Percentiles rank a stretch among this genome's conserved stretches.
phyloP scores from a whole-genome alignment of 179 eudicot genomes.

The Camellia oleifera region DNA sequence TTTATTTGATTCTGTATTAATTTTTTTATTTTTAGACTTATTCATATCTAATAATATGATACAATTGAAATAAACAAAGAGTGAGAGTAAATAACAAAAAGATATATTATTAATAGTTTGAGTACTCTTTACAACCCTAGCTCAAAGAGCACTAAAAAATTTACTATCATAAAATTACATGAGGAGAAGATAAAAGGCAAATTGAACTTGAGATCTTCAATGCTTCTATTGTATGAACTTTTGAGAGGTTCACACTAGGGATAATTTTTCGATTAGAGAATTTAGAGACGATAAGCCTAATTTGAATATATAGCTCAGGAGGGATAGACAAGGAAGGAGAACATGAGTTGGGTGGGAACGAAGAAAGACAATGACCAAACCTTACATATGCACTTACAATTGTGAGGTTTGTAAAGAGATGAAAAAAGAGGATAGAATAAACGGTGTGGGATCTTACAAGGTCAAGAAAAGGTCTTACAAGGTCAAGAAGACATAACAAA shows the following conservation, averaged over 20 bases:
- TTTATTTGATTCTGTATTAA: no score
- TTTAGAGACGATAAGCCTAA: not conserved
- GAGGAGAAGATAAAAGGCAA: not conserved
- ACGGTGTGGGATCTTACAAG: slow-evolving; percentile 54
- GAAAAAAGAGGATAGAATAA: not conserved
- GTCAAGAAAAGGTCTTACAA: slow-evolving; percentile 83
- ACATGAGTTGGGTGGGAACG: slow-evolving; percentile 34
- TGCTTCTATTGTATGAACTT: not conserved
- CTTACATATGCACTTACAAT: slow-evolving; percentile 11
- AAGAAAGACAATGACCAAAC: slow-evolving; percentile 1
- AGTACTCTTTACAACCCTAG: slow-evolving; percentile 6
- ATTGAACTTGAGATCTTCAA: not conserved
- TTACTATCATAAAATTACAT: slow-evolving; percentile 11
- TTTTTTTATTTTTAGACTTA: no score
- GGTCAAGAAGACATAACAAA: slow-evolving; percentile 47
- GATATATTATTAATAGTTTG: not conserved
- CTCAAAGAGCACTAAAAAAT: not conserved
- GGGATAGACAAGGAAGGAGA: slow-evolving; percentile 76
- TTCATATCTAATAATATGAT: not conserved
- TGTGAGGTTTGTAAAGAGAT: slow-evolving; percentile 8
- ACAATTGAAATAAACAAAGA: not conserved
- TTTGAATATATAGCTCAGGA: slow-evolving; percentile 45
- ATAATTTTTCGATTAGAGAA: not conserved
- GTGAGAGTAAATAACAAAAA: not conserved
- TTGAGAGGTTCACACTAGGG: not conserved